These are phyloP conservation scores for Ophiostoma himal-ulmi DNA, from an alignment of 2,329 filamentous ascomycete species.

Conservation along the genomic window DNA sequence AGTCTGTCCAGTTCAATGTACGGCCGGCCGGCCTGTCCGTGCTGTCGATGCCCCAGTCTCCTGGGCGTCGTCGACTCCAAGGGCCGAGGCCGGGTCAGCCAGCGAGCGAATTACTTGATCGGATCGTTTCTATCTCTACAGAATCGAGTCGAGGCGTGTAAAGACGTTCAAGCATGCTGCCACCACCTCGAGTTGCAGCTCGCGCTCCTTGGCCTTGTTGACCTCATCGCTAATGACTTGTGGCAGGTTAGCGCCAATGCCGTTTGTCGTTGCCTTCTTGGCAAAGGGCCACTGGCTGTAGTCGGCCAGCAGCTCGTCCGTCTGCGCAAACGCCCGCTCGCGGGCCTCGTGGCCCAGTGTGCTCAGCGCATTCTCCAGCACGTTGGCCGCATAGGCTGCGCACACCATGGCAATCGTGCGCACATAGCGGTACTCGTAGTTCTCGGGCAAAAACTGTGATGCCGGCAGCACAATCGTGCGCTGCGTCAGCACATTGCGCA, in stretches of 20 bases:
- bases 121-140: slow-evolving; percentile 45
- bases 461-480: slow-evolving; percentile 84
- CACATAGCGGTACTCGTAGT: slow-evolving; percentile 87
- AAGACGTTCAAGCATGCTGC: slow-evolving; percentile 96
- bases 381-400: slow-evolving; percentile 95
- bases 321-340: slow-evolving; percentile 92
- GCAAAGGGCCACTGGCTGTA: slow-evolving; percentile 98
- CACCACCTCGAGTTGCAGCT: slow-evolving; percentile 94
- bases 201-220: slow-evolving; percentile 80
- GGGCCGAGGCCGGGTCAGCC: no score
- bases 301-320: slow-evolving; percentile 89
- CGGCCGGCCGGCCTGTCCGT: no score
- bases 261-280: slow-evolving; percentile 69
- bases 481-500: slow-evolving; percentile 86
- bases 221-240: slow-evolving; percentile 84
- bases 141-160: slow-evolving; percentile 89
- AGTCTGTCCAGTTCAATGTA: background rate
- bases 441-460: slow-evolving; percentile 86
- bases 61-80: background rate
- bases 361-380: slow-evolving; percentile 93
- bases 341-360: slow-evolving; percentile 89
- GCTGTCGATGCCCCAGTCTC: background rate
- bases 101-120: background rate
- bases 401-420: slow-evolving; percentile 95
- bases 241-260: slow-evolving; percentile 87